Conservation (phyloP, 2,329 filamentous ascomycete species). For the Ceratocystis eucalypticola region DNA sequence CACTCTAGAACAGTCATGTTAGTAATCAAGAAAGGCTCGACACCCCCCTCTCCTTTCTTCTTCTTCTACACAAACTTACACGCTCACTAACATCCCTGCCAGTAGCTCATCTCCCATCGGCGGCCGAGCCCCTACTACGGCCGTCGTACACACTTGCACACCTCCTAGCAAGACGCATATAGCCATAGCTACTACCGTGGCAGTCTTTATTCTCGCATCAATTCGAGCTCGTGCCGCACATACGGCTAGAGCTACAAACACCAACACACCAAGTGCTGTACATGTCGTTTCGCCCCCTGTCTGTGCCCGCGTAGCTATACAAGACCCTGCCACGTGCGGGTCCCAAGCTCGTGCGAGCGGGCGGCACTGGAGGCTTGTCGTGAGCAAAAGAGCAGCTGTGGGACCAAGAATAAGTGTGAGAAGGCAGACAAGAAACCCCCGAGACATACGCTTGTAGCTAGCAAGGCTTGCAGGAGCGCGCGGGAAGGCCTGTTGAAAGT, state of each 20-base stretch:
- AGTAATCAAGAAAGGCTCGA: neutral
- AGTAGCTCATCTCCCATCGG: conserved; percentile 26
- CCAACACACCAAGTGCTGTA: conserved; percentile 27
- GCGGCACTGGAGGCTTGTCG: conserved; percentile 28
- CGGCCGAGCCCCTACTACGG: conserved; percentile 22
- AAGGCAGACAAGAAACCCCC: conserved; percentile 24
- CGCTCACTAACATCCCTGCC: conserved; percentile 25
- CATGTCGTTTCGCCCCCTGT: conserved; percentile 28
- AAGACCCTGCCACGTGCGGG: conserved; percentile 24
- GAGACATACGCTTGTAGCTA: conserved; percentile 23
- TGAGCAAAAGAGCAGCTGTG: conserved; percentile 26
- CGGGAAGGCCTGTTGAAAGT: conserved; percentile 24
- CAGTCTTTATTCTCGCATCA: neutral
- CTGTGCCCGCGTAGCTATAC: conserved; percentile 26
- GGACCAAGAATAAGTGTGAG: conserved; percentile 26
- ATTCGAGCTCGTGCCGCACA: conserved; percentile 22
- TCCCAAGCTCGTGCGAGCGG: conserved; percentile 30
- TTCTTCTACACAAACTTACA: conserved; percentile 21
- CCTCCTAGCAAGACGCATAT: neutral
- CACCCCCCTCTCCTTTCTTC: neutral
- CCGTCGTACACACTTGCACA: neutral
- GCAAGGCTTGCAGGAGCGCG: neutral
- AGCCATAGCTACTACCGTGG: conserved; percentile 20
- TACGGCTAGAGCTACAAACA: conserved; percentile 28
- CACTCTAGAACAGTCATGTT: conserved; percentile 21